Conservation (phyloP, 2,329 filamentous ascomycete genomes). For the Trichoderma sp. region DNA sequence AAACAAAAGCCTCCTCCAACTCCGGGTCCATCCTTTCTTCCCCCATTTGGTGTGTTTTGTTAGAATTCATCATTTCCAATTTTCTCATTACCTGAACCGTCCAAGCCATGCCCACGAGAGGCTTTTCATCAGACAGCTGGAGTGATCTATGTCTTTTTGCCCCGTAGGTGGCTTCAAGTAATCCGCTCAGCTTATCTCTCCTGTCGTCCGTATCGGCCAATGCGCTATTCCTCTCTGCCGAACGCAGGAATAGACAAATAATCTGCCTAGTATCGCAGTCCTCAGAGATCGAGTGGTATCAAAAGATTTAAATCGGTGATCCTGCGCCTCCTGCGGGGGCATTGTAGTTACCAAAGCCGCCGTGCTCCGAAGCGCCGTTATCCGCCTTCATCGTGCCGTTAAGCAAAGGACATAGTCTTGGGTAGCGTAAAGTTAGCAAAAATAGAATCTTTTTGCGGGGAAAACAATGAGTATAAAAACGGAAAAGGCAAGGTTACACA, state of each 20-base stretch:
- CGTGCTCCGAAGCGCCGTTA: constrained; percentile 56
- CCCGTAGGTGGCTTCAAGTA: background rate
- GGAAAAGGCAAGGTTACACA: background rate
- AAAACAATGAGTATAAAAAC: constrained; percentile 7
- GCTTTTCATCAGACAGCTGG: background rate
- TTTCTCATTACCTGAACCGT: background rate
- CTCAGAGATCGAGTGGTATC: background rate
- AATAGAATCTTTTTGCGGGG: background rate
- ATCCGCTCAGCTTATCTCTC: background rate
- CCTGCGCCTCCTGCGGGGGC: constrained; percentile 39
- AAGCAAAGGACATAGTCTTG: constrained; percentile 78
- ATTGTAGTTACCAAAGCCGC: constrained; percentile 59
- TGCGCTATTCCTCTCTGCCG: background rate
- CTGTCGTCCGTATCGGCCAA: background rate
- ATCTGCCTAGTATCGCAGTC: background rate
- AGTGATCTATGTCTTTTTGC: background rate
- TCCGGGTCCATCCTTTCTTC: background rate
- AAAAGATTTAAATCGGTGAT: constrained; percentile 34
- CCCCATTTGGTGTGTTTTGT: background rate
- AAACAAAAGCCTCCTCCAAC: background rate
- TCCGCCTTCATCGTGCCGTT: constrained; percentile 76
- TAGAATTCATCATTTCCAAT: background rate
- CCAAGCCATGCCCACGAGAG: background rate
- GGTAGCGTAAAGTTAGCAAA: constrained; percentile 26
- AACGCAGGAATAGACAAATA: background rate